phyloP scores from a whole-genome alignment of 2,329 filamentous ascomycete species.

The Fusarium siculi region DNA sequence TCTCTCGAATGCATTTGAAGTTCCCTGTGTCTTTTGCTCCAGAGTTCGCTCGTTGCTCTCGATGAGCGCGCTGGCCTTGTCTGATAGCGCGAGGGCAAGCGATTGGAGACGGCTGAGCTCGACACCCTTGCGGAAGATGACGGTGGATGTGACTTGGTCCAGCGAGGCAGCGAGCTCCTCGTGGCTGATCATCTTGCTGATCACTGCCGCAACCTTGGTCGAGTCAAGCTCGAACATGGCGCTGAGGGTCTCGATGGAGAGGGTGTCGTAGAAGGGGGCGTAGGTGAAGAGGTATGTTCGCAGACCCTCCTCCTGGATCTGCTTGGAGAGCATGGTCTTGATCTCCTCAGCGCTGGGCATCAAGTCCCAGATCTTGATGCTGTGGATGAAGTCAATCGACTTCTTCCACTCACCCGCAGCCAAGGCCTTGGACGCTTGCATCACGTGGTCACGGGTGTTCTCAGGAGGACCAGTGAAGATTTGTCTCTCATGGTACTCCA shows the following conservation, averaged over 20 bases:
- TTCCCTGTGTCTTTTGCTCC: conserved; percentile 96
- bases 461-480: conserved; percentile 98
- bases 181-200: conserved; percentile 99
- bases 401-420: conserved; percentile 99
- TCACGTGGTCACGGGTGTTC: conserved; percentile 98
- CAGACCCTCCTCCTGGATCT: conserved; percentile 98
- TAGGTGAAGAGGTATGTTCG: conserved; percentile 99
- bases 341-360: conserved; percentile 93
- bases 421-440: conserved; percentile 97
- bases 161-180: conserved; percentile 96
- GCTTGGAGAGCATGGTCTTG: conserved; percentile 95
- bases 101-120: conserved; percentile 97
- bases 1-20: conserved; percentile 93
- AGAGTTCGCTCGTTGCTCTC: conserved; percentile 97
- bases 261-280: conserved; percentile 98
- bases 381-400: conserved; percentile 90
- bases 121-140: conserved; percentile 99
- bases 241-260: conserved; percentile 85
- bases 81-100: conserved; percentile 89
- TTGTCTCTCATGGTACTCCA: conserved; percentile 99
- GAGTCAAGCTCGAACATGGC: conserved; percentile 94
- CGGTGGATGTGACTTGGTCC: conserved; percentile 95
- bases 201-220: conserved; percentile 91
- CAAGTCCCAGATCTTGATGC: conserved; percentile 99
- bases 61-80: conserved; percentile 96